phyloP scores from a whole-genome alignment of 148 eudicot species.

The Selenicereus undatus region DNA sequence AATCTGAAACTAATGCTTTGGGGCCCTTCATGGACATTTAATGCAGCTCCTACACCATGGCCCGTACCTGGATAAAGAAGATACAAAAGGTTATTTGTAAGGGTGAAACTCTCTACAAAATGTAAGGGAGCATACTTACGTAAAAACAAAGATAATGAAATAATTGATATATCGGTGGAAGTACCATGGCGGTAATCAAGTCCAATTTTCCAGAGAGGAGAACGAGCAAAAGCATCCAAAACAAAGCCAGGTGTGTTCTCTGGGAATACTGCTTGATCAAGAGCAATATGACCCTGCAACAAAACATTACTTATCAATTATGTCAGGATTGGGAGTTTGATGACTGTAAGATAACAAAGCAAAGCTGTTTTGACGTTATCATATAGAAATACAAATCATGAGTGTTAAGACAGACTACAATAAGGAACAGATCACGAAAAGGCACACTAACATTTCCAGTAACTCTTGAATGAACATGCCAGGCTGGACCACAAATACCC shows the following conservation, averaged over 20 bases:
- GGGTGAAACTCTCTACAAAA: neutral
- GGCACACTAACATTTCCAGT: neutral
- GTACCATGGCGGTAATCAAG: conserved; percentile 98
- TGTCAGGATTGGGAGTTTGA: neutral
- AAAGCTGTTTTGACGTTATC: neutral
- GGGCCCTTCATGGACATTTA: conserved; percentile 99
- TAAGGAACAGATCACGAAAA: neutral
- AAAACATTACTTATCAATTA: neutral
- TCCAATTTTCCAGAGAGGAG: conserved; percentile 91
- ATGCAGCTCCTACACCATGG: conserved; percentile 98
- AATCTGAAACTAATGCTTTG: conserved; percentile 91
- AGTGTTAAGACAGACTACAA: neutral
- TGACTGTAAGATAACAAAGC: neutral
- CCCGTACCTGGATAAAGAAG: conserved; percentile 72
- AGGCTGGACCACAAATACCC: neutral
- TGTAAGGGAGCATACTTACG: neutral
- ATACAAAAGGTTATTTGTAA: conserved; percentile 7
- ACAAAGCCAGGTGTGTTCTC: conserved; percentile 95
- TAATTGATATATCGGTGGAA: conserved; percentile 12
- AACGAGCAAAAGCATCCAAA: conserved; percentile 95
- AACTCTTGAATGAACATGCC: neutral
- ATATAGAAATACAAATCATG: neutral
- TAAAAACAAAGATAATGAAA: neutral
- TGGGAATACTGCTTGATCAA: conserved; percentile 93
- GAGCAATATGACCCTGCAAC: conserved; percentile 95